phyloP scores from a whole-genome alignment of 495 filamentous ascomycete species.

The Sordaria brevicollis region DNA sequence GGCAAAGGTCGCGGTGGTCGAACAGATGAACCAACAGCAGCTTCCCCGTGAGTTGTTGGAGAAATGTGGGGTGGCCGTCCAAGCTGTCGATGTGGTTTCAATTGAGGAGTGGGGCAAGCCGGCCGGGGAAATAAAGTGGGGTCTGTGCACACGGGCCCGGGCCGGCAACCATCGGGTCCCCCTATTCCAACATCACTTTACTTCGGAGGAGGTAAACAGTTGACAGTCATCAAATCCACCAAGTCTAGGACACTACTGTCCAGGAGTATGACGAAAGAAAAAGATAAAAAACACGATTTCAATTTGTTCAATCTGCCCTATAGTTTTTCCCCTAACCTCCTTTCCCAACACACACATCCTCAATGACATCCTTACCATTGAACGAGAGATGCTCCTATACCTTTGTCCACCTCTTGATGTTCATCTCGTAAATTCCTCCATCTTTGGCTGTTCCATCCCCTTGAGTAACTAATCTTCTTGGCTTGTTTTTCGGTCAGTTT shows the following conservation, averaged over 20 bases:
- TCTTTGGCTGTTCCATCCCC: not conserved
- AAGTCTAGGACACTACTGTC: not conserved
- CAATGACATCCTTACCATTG: not conserved
- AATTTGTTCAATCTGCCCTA: not conserved
- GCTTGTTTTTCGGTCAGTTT: not conserved
- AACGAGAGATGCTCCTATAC: not conserved
- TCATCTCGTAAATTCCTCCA: not conserved
- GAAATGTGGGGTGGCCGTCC: slow-evolving; percentile 2
- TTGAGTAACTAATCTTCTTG: not conserved
- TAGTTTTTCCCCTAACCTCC: not conserved
- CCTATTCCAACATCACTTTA: not conserved
- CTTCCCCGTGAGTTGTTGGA: not conserved
- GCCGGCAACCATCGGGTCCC: not conserved
- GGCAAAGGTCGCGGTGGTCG: not conserved
- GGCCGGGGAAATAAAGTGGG: slow-evolving; percentile 14
- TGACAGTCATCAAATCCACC: not conserved
- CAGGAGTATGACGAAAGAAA: not conserved
- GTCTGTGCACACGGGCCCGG: slow-evolving; percentile 5
- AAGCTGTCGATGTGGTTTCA: slow-evolving; percentile 5
- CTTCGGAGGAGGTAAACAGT: not conserved
- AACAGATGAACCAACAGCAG: not conserved
- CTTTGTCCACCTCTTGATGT: not conserved
- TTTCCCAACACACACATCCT: not conserved
- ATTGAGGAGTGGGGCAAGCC: not conserved
- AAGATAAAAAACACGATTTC: not conserved